Evolutionary conservation across 768 basidiomycete species (phyloP), one percentile per base, ranked within the genome.

Genomic region (Russula foetens): DNA sequence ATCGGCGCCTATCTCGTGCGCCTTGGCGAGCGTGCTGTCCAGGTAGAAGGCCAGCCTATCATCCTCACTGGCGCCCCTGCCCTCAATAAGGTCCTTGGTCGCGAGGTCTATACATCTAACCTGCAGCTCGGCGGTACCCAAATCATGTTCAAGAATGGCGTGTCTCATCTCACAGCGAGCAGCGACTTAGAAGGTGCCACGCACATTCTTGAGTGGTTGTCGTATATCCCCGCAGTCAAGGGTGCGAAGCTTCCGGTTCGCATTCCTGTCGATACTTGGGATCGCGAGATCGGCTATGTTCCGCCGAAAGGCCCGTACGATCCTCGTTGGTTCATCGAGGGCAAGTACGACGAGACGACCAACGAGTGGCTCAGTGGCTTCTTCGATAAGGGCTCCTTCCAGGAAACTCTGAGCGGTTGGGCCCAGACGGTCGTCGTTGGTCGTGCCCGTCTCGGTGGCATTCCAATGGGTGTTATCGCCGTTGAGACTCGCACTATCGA

Each of bases 71-170:
- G 97, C 67, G 96, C 96, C 28, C 84, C 84, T 7, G 97, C 97
- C 4, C 83, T 99, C 66, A 99, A 98, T 82, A 98, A 99, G 75
- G 97, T 99, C 6, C 85, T 99, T 45, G 97, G 97, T 63, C 90
- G 97, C 51, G 97, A 98, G 73, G 97, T 99, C 48, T 98, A 99
- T 73, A 98, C 97, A 9, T 97, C 94, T 56, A 98, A 98, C 73
- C 74, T 99, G 67, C 97, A 98, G 73, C 90, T 99, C 61, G 97
- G 97, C 64, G 97, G 97, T 56, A 98, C 97, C n/a, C 97, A 99
- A 70, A 98, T 99, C 79, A 98, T 99, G 97, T 90, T 93, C 84
- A 98, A 98, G 84, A 99, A 99, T 70, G 97, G 97, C 75, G 91
- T 98, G 57, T 97, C 96, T 5, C 97, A 99, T 72, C 77, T 98